Conservation (phyloP, 768 basidiomycete genomes). For the Mycena alexandri region DNA sequence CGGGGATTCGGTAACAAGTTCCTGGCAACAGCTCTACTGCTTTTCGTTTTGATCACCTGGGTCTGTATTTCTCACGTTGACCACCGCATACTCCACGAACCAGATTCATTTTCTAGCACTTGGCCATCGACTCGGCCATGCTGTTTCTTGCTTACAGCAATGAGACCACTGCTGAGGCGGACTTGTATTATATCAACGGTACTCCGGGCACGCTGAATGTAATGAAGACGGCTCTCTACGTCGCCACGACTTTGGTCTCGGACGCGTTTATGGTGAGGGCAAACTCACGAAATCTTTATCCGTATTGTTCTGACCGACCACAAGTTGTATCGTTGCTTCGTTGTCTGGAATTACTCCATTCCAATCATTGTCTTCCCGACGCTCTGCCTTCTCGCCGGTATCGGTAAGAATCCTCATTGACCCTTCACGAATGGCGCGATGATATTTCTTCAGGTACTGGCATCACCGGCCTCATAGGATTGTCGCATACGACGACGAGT, state of each 20-base stretch:
- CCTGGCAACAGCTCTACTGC: neutral
- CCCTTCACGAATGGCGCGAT: neutral
- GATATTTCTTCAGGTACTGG: neutral
- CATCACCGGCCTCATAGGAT: neutral
- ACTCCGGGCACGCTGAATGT: neutral
- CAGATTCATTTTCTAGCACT: neutral
- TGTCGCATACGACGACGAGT: neutral
- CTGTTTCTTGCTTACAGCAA: neutral
- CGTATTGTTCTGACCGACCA: neutral
- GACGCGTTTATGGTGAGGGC: constrained; percentile 1
- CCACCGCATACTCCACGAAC: neutral
- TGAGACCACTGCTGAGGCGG: neutral
- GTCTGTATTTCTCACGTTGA: neutral
- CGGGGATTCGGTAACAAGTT: neutral
- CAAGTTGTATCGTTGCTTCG: constrained; percentile 1
- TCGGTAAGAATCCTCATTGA: neutral
- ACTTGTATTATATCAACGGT: neutral
- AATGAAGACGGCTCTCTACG: neutral
- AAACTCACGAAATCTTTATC: no score
- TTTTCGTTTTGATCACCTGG: constrained; percentile 2
- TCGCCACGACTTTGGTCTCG: neutral
- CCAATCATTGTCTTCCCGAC: neutral
- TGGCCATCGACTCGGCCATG: neutral
- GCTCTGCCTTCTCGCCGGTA: neutral
- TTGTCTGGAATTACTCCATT: neutral